Percentiles rank a stretch among this genome's conserved stretches.
These are phyloP conservation scores for Stemphylium lycopersici DNA, from an alignment of 2,329 filamentous ascomycete species.

Conservation along the genomic window DNA sequence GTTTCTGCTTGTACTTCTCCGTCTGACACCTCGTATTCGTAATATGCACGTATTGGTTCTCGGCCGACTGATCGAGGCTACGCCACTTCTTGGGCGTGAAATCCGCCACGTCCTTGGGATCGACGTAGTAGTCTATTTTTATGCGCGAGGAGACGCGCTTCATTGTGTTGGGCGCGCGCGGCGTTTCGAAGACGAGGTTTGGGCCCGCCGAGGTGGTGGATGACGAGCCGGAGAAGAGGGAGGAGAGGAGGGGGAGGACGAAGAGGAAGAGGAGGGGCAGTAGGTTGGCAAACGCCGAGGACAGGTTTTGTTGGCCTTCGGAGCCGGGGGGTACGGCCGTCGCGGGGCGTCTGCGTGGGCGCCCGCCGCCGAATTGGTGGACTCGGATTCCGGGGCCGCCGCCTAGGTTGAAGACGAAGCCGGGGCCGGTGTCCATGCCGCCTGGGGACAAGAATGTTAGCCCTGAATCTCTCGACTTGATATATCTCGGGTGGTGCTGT, in stretches of 20 bases:
- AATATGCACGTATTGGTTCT: slow-evolving; percentile 71
- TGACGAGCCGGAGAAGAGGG: slow-evolving; percentile 65
- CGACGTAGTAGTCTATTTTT: slow-evolving; percentile 82
- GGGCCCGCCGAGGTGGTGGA: slow-evolving; percentile 63
- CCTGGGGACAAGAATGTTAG: slow-evolving; percentile 36
- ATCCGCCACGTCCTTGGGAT: slow-evolving; percentile 76
- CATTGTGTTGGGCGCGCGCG: slow-evolving; percentile 73
- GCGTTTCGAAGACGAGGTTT: slow-evolving; percentile 74
- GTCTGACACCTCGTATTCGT: slow-evolving; percentile 75
- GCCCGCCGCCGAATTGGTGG: slow-evolving; percentile 88
- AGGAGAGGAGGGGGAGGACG: slow-evolving; percentile 79
- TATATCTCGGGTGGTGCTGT: too few relatives aligned
- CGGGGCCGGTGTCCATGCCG: slow-evolving; percentile 76
- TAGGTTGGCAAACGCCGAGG: slow-evolving; percentile 69
- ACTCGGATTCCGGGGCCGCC: slow-evolving; percentile 90
- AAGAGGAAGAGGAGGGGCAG: slow-evolving; percentile 87
- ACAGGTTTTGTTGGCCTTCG: slow-evolving; percentile 59
- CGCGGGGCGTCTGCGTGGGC: slow-evolving; percentile 75
- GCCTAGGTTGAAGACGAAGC: slow-evolving; percentile 94
- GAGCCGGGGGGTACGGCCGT: slow-evolving; percentile 60
- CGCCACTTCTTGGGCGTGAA: slow-evolving; percentile 72
- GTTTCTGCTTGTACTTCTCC: slow-evolving; percentile 70
- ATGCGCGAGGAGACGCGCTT: slow-evolving; percentile 73
- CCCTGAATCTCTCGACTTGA: neutral
- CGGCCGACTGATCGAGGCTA: slow-evolving; percentile 78